Evolutionary conservation across 2,329 filamentous ascomycete genomes (phyloP).

Genomic region (Apiospora rasikravindrae): DNA sequence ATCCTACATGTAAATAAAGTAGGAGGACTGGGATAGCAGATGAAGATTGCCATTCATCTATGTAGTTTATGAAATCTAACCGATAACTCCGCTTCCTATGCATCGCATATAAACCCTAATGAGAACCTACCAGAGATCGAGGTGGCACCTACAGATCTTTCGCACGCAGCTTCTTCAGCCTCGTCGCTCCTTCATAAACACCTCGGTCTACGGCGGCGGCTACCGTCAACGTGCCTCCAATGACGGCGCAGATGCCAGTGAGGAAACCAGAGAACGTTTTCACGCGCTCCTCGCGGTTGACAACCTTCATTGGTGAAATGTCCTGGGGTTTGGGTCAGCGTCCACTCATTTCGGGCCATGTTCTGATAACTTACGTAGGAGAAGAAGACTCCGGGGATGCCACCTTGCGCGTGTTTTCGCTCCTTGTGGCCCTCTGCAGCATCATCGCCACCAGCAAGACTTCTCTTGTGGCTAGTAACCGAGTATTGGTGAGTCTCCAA

Average conservation of each 20-base stretch:
- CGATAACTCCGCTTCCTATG: conserved; percentile 34
- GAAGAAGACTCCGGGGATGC: conserved; percentile 98
- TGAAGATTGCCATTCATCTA: conserved; percentile 22
- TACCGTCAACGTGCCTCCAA: conserved; percentile 94
- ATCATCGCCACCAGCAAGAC: conserved; percentile 82
- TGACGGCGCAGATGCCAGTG: conserved; percentile 90
- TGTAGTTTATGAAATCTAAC: conserved; percentile 26
- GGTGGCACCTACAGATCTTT: conserved; percentile 57
- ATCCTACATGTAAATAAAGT: background rate
- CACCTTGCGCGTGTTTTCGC: conserved; percentile 84
- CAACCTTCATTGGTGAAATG: conserved; percentile 99
- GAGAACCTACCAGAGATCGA: conserved; percentile 29
- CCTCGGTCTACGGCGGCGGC: conserved; percentile 91
- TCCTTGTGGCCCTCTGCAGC: conserved; percentile 89
- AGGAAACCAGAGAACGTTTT: conserved; percentile 94
- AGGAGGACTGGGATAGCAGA: background rate
- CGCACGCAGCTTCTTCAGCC: conserved; percentile 83
- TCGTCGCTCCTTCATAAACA: conserved; percentile 84
- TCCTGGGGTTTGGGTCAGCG: conserved; percentile 59
- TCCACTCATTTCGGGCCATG: background rate
- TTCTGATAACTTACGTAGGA: conserved; percentile 75
- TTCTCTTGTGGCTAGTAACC: conserved; percentile 94
- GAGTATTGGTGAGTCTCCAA: conserved; percentile 99
- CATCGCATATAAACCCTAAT: conserved; percentile 24
- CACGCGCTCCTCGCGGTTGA: conserved; percentile 88